These are phyloP conservation scores for Silybum marianum DNA, from an alignment of 129 eudicot genomes.

Conservation along the genomic window DNA sequence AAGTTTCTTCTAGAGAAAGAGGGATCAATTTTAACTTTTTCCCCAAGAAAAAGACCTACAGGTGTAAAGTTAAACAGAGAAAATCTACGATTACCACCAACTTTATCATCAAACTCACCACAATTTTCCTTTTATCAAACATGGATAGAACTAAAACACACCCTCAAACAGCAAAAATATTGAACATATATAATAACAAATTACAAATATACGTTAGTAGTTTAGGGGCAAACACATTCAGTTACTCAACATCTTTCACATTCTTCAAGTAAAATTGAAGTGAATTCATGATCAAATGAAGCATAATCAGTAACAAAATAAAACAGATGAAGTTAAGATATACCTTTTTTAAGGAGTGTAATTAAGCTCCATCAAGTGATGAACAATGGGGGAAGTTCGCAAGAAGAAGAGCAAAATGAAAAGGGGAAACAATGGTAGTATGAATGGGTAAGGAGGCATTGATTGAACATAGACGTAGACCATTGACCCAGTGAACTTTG, in stretches of 20 bases:
- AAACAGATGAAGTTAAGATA: slow-evolving; percentile 8
- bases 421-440: neutral
- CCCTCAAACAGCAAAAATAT: neutral
- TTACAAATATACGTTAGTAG: neutral
- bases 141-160: neutral
- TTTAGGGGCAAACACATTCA: neutral
- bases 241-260: neutral
- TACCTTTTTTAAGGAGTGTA: neutral
- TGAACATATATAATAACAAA: neutral
- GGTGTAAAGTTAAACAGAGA: neutral
- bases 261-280: neutral
- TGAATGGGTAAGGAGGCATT: neutral
- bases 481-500: neutral
- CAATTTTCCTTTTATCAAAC: neutral
- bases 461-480: neutral
- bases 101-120: neutral
- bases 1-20: neutral
- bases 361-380: slow-evolving; percentile 6
- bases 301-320: neutral
- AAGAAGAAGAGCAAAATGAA: neutral
- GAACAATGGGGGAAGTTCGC: neutral
- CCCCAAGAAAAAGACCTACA: neutral
- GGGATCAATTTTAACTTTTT: neutral
- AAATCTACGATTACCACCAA: neutral
- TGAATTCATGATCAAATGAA: neutral